Conservation (phyloP, 192 early-diverging fungal genomes). For the Backusella circina region DNA sequence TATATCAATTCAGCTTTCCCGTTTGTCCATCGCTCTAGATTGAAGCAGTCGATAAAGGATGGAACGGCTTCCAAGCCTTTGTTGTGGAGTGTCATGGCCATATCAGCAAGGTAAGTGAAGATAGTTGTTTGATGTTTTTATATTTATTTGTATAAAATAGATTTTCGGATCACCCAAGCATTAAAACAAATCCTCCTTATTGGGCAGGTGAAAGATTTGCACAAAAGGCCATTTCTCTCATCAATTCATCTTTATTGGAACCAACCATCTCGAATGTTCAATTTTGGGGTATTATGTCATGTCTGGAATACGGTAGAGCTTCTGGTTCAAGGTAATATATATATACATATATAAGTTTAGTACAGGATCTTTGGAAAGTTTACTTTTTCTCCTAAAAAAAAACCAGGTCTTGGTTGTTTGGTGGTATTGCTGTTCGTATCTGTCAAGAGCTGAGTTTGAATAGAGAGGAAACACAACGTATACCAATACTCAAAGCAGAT, state of each 20-base stretch:
- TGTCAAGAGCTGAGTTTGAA: constrained; percentile 48
- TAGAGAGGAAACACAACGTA: constrained; percentile 33
- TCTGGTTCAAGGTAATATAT: constrained; percentile 24
- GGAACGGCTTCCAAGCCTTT: constrained; percentile 43
- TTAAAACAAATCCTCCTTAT: constrained; percentile 43
- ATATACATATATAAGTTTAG: too few species aligned
- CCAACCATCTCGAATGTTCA: constrained; percentile 46
- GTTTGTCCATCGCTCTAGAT: not conserved
- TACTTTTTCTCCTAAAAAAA: not conserved
- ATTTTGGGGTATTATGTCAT: constrained; percentile 31
- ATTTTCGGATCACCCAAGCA: constrained; percentile 42
- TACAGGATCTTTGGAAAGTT: not conserved
- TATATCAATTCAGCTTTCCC: not conserved
- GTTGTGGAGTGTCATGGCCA: constrained; percentile 44
- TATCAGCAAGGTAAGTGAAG: constrained; percentile 34
- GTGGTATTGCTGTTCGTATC: constrained; percentile 46
- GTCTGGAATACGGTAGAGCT: constrained; percentile 31
- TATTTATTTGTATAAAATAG: constrained; percentile 5
- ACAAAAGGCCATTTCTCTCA: constrained; percentile 29
- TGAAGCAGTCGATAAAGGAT: constrained; percentile 39
- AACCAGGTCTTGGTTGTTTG: constrained; percentile 52
- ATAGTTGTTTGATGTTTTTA: not conserved
- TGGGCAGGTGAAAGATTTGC: constrained; percentile 51
- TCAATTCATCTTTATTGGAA: constrained; percentile 36
- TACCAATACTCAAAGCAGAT: constrained; percentile 30